Evolutionary conservation across 2,329 filamentous ascomycete genomes (phyloP).

Genomic region (Calycina herbarum): DNA sequence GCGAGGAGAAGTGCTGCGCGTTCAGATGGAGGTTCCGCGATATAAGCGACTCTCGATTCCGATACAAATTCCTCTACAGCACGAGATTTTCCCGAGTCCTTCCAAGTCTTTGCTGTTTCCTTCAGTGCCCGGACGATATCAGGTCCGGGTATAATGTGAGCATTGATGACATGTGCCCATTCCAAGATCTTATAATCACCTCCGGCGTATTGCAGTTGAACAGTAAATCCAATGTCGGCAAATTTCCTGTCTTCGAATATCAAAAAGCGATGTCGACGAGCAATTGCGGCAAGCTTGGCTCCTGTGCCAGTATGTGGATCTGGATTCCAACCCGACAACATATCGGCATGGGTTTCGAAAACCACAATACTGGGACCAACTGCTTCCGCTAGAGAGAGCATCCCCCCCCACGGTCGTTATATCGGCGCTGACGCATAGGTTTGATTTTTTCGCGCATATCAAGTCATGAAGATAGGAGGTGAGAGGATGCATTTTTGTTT

Average conservation of each 20-base stretch:
- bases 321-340: slow-evolving; percentile 45
- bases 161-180: slow-evolving; percentile 66
- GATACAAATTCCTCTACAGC: not conserved
- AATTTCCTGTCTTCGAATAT: slow-evolving; percentile 82
- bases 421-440: not conserved
- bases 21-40: slow-evolving; percentile 57
- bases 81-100: not conserved
- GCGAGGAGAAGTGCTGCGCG: slow-evolving; percentile 73
- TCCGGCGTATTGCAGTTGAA: slow-evolving; percentile 73
- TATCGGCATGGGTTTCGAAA: not conserved
- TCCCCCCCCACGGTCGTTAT: not conserved
- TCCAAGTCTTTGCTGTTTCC: not conserved
- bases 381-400: not conserved
- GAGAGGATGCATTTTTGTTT: not conserved
- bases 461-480: not conserved
- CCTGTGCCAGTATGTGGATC: slow-evolving; percentile 60
- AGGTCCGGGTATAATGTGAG: slow-evolving; percentile 65
- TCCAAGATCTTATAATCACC: slow-evolving; percentile 72
- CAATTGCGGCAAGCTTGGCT: slow-evolving; percentile 55
- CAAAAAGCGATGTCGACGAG: slow-evolving; percentile 63
- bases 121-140: slow-evolving; percentile 57
- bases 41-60: not conserved
- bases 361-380: not conserved
- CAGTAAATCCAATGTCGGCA: slow-evolving; percentile 77
- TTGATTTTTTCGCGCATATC: not conserved